Conservation (phyloP, 495 filamentous ascomycete genomes). For the Letharia lupina region DNA sequence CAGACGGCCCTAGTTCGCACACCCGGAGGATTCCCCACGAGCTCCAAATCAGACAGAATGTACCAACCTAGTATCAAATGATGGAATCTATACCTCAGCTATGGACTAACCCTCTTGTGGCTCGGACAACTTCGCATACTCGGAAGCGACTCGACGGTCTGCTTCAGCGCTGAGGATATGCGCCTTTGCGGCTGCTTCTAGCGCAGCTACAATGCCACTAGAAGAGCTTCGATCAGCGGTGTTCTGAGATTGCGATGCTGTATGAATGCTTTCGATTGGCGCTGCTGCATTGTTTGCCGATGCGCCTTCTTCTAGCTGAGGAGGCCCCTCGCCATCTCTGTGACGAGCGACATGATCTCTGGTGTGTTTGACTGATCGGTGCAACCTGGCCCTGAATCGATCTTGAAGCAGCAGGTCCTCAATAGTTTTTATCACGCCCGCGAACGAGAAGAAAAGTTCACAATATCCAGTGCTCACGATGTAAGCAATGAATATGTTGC, state of each 20-base stretch:
- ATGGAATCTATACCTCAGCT: no score
- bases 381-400: neutral
- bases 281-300: neutral
- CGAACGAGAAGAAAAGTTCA: neutral
- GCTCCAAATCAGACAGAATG: no score
- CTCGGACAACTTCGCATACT: neutral
- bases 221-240: neutral
- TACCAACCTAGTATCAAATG: no score
- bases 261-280: neutral
- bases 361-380: no score
- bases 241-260: neutral
- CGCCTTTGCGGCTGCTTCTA: constrained; percentile 17
- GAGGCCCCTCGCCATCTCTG: neutral
- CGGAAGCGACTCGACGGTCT: constrained; percentile 8
- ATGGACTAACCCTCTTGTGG: no score
- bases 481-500: constrained; percentile 19
- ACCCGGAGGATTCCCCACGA: no score
- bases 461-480: constrained; percentile 11
- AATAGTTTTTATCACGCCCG: constrained; percentile 3
- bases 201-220: neutral
- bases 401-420: constrained; percentile 3
- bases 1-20: no score
- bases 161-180: constrained; percentile 18
- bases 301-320: neutral
- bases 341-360: neutral